Evolutionary conservation across 2,329 filamentous ascomycete genomes (phyloP).

Genomic region (Colletotrichum sp.): DNA sequence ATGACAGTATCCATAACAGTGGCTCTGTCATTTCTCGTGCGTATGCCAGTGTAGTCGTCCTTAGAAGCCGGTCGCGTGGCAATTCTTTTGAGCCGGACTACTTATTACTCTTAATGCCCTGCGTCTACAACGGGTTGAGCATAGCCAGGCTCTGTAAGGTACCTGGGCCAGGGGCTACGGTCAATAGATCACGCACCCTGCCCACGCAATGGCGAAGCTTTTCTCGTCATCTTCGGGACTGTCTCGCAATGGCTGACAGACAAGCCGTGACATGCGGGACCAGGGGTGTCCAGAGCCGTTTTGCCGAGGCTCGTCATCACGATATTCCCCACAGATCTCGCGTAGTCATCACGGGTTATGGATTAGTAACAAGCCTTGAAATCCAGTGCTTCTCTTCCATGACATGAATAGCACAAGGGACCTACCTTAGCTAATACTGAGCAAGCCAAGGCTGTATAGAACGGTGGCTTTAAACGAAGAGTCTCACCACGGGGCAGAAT

Average conservation of each 20-base stretch:
- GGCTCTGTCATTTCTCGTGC: neutral
- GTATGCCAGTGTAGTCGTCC: neutral
- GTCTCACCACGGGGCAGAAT: neutral
- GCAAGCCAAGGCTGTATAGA: neutral
- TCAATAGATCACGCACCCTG: neutral
- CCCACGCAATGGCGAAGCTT: neutral
- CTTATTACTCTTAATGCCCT: neutral
- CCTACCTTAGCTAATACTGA: neutral
- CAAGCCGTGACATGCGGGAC: neutral
- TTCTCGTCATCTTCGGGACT: neutral
- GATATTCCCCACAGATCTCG: neutral
- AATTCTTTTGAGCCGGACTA: neutral
- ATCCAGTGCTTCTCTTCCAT: neutral
- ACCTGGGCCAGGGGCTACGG: neutral
- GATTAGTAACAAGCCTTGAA: neutral
- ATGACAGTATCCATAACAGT: neutral
- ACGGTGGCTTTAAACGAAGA: neutral
- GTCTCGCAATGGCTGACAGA: neutral
- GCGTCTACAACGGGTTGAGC: neutral
- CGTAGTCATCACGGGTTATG: neutral
- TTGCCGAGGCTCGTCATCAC: neutral
- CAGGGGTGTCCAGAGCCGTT: neutral
- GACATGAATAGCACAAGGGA: neutral
- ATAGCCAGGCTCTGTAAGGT: neutral
- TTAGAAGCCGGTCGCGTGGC: neutral